Percentiles rank a stretch among this genome's conserved stretches.
Conservation (phyloP, 1,284 basidiomycete species). For the Cryptococcus wingfieldii region DNA sequence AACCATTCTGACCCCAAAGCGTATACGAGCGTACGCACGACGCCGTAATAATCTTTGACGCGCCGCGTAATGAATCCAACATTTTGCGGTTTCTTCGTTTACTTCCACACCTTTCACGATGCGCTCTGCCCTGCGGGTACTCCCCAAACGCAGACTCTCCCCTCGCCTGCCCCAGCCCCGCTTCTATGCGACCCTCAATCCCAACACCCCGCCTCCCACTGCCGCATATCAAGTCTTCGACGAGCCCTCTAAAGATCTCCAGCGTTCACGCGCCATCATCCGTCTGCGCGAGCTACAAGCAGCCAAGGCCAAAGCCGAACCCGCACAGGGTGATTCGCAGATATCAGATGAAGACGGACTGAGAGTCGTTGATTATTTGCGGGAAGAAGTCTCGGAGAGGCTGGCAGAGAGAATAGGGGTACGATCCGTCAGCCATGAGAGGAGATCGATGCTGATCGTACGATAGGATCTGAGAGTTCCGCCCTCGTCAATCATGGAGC, state of each 20-base stretch:
- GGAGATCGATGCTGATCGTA: background rate
- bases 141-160: background rate
- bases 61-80: background rate
- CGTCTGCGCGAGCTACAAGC: constrained; percentile 49
- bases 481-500: constrained; percentile 75
- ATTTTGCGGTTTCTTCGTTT: background rate
- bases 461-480: constrained; percentile 82
- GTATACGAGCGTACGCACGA: too few relatives aligned
- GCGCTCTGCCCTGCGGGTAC: background rate
- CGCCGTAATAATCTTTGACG: background rate
- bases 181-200: constrained; percentile 40
- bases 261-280: constrained; percentile 71
- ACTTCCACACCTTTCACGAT: background rate
- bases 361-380: constrained; percentile 81
- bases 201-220: constrained; percentile 38
- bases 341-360: constrained; percentile 7
- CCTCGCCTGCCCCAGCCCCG: background rate
- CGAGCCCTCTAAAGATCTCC: constrained; percentile 70
- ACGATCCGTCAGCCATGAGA: constrained; percentile 18
- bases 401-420: constrained; percentile 85
- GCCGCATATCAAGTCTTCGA: constrained; percentile 80
- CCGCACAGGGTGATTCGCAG: background rate
- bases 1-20: too few relatives aligned
- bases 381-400: constrained; percentile 83
- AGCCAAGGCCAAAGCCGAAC: background rate